Conservation (phyloP, 1,284 basidiomycete species). For the Melampsora larici-populina region DNA sequence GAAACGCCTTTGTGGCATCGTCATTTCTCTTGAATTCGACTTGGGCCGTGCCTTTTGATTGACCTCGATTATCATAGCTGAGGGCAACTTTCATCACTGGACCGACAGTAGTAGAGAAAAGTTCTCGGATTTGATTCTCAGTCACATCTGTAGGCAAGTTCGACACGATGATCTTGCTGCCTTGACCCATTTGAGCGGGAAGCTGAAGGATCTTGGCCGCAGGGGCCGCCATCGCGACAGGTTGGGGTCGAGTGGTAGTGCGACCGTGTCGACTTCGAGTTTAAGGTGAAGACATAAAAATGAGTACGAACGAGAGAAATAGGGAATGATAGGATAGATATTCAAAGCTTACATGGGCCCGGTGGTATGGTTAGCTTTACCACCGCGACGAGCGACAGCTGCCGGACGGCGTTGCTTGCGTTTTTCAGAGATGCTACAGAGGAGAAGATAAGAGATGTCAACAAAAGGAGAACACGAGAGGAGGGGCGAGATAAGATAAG, state of each 20-base stretch:
- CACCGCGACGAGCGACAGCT: conserved; percentile 35
- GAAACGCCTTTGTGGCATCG: conserved; percentile 35
- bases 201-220: conserved; percentile 29
- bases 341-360: conserved; percentile 29
- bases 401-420: conserved; percentile 22
- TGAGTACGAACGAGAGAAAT: not conserved
- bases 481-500: not conserved
- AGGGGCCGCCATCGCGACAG: not conserved
- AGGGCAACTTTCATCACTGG: conserved; percentile 33
- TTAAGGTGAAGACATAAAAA: not conserved
- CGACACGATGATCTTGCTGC: conserved; percentile 43
- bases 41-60: conserved; percentile 38
- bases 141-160: conserved; percentile 41
- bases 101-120: conserved; percentile 41
- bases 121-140: conserved; percentile 40
- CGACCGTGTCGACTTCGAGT: conserved; percentile 26
- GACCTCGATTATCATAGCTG: conserved; percentile 29
- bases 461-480: not conserved
- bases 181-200: conserved; percentile 38
- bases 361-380: conserved; percentile 10
- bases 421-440: conserved; percentile 36
- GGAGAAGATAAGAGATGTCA: conserved; percentile 6
- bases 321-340: not conserved
- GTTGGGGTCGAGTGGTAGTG: conserved; percentile 11
- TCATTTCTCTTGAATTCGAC: conserved; percentile 41